Percentiles rank a stretch among this genome's conserved stretches.
phyloP scores from a whole-genome alignment of 2,329 filamentous ascomycete species.

The Hymenoscyphus occultus region DNA sequence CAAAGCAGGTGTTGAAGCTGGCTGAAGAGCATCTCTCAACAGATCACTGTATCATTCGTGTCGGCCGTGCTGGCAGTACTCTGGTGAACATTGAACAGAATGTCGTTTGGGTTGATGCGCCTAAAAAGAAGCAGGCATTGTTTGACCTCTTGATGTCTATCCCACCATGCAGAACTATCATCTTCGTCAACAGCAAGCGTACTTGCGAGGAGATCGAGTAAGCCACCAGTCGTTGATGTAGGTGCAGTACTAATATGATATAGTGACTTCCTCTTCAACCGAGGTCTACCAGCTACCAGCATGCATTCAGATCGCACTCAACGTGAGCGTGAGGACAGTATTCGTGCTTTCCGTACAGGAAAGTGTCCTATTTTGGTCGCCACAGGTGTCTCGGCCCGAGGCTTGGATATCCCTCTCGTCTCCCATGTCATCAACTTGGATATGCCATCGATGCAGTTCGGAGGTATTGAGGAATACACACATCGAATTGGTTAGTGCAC shows the following conservation, averaged over 20 bases:
- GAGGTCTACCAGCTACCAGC: conserved; percentile 75
- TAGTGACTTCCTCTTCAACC: conserved; percentile 77
- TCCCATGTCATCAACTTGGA: conserved; percentile 94
- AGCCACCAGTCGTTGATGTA: not conserved
- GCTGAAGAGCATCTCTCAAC: conserved; percentile 72
- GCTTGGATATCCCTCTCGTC: conserved; percentile 83
- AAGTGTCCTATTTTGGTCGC: conserved; percentile 76
- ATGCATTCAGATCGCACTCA: conserved; percentile 88
- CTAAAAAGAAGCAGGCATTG: conserved; percentile 67
- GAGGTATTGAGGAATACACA: conserved; percentile 90
- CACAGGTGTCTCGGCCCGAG: conserved; percentile 82
- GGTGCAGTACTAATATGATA: not conserved
- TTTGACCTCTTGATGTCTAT: conserved; percentile 69
- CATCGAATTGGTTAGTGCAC: conserved; percentile 78
- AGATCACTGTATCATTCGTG: conserved; percentile 74
- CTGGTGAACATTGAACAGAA: conserved; percentile 81
- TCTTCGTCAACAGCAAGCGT: conserved; percentile 84
- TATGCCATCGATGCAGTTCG: conserved; percentile 68
- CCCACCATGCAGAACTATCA: conserved; percentile 73
- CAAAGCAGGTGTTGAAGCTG: conserved; percentile 71
- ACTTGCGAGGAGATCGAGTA: conserved; percentile 75
- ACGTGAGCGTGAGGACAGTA: conserved; percentile 84
- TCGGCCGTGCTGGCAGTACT: conserved; percentile 82
- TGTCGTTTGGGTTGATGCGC: conserved; percentile 63
- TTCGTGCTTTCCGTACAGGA: conserved; percentile 79